Evolutionary conservation across 495 filamentous ascomycete species (phyloP).

Genomic region (Rostrohypoxylon terebratum): DNA sequence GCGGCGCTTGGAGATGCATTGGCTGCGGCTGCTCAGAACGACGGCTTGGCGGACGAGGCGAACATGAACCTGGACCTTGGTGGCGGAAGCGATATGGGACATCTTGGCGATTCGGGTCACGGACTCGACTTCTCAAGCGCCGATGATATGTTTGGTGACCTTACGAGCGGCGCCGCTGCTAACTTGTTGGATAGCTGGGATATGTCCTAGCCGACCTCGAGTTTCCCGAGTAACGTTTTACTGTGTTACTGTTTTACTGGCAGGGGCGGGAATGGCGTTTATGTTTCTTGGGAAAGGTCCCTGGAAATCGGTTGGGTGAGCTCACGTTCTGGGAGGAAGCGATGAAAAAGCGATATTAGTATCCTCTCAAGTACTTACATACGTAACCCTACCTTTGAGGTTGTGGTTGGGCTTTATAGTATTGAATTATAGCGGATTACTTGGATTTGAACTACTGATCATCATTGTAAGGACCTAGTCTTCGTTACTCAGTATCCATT

Average conservation of each 20-base stretch:
- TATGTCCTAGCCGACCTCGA: slow-evolving; percentile 29
- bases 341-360: neutral
- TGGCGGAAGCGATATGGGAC: slow-evolving; percentile 42
- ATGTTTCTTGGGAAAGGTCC: slow-evolving; percentile 1
- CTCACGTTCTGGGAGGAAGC: neutral
- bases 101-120: slow-evolving; percentile 40
- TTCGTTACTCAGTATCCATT: neutral
- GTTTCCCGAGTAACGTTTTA: neutral
- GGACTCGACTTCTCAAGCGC: slow-evolving; percentile 45
- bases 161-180: slow-evolving; percentile 25
- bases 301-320: neutral
- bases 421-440: neutral
- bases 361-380: neutral
- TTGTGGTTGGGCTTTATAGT: neutral
- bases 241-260: neutral
- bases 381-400: neutral
- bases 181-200: slow-evolving; percentile 48
- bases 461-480: neutral
- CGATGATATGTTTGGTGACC: slow-evolving; percentile 45
- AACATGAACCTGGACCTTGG: slow-evolving; percentile 44
- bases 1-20: slow-evolving; percentile 51
- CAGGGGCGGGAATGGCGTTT: slow-evolving; percentile 15
- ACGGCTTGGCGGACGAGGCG: slow-evolving; percentile 38
- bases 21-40: slow-evolving; percentile 49
- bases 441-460: neutral